A percentile compares a stretch with the other conserved stretches of the same genome.
Evolutionary conservation across 306 rosid genomes (phyloP).

Genomic region (Pyrus betulifolia): DNA sequence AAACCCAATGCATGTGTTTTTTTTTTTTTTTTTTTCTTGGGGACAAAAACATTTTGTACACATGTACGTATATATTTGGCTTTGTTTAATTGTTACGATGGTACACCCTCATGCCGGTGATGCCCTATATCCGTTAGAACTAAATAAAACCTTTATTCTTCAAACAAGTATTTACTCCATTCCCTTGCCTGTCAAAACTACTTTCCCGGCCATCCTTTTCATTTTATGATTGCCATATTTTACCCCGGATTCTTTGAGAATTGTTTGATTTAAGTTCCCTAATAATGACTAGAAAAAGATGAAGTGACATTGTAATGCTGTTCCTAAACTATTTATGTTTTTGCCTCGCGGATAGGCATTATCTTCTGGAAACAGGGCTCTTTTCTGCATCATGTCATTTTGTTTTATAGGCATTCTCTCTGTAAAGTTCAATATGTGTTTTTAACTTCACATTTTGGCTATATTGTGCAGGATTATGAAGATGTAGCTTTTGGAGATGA

Average conservation of each 20-base stretch:
- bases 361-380: no score
- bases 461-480: constrained; percentile 60
- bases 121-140: neutral
- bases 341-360: neutral
- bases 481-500: constrained; percentile 39
- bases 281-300: neutral
- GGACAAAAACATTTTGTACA: neutral
- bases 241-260: neutral
- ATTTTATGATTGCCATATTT: neutral
- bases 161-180: neutral
- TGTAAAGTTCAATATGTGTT: neutral
- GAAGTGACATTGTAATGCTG: neutral
- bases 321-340: neutral
- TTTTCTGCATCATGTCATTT: neutral
- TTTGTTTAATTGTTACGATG: neutral
- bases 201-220: neutral
- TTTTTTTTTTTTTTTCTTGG: neutral
- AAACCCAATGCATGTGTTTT: neutral
- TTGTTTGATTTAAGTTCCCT: neutral
- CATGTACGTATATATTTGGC: neutral
- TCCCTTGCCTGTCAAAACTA: neutral
- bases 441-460: constrained; percentile 28
- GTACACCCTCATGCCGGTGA: neutral
- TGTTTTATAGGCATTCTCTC: neutral
- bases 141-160: neutral